Percentiles rank a stretch among this genome's conserved stretches.
Evolutionary conservation across 441 rosid genomes (phyloP).

Genomic region (Isatis lusitanica): DNA sequence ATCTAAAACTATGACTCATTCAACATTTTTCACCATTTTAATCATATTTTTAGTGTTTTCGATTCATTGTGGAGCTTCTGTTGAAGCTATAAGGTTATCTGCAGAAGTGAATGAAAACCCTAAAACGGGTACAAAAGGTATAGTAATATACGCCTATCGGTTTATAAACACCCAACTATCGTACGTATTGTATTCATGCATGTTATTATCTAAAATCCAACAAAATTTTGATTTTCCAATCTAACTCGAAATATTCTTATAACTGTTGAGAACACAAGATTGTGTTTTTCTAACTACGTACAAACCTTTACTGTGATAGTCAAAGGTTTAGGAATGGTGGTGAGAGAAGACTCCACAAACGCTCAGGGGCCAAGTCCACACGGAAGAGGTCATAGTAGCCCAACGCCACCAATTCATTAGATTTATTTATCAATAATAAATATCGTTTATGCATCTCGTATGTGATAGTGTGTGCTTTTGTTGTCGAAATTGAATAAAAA

Average conservation of each 20-base stretch:
- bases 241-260: background rate
- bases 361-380: background rate
- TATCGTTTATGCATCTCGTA: background rate
- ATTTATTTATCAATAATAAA: background rate
- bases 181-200: too few relatives aligned
- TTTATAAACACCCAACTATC: background rate
- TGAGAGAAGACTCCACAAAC: background rate
- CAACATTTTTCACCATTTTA: background rate
- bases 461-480: too few relatives aligned
- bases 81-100: background rate
- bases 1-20: background rate
- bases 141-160: background rate
- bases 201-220: background rate
- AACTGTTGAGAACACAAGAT: background rate
- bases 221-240: background rate
- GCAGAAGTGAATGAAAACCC: background rate
- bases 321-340: background rate
- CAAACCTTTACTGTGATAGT: background rate
- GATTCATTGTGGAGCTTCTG: background rate
- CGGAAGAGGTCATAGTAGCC: background rate
- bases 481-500: too few relatives aligned
- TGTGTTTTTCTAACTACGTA: background rate
- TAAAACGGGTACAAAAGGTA: background rate
- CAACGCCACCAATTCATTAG: background rate
- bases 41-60: background rate